Percentiles rank a stretch among this genome's conserved stretches.
phyloP scores from a whole-genome alignment of 2,329 filamentous ascomycete species.

The Aureobasidium leucospermi region DNA sequence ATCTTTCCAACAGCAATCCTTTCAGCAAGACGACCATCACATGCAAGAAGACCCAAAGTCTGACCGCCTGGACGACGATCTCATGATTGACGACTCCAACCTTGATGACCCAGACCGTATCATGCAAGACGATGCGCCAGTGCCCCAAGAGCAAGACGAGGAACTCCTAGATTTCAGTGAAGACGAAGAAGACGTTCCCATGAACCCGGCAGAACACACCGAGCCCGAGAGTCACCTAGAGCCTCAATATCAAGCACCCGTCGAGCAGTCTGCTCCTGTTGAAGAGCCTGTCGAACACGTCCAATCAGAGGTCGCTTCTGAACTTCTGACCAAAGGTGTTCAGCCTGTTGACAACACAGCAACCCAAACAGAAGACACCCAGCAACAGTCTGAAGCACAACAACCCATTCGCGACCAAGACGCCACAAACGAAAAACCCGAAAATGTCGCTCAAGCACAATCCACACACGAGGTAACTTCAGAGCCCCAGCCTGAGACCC shows the following conservation, averaged over 20 bases:
- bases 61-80: slow-evolving; percentile 25
- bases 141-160: slow-evolving; percentile 22
- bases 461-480: not conserved
- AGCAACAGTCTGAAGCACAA: not conserved
- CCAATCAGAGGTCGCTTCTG: not conserved
- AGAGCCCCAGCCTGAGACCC: not conserved
- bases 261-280: not conserved
- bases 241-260: not conserved
- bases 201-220: slow-evolving; percentile 10
- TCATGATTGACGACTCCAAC: slow-evolving; percentile 24
- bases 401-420: not conserved
- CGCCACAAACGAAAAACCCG: not conserved
- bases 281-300: slow-evolving; percentile 5
- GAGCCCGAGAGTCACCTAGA: not conserved
- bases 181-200: slow-evolving; percentile 20
- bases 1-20: slow-evolving; percentile 15
- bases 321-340: slow-evolving; percentile 8
- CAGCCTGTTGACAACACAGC: not conserved
- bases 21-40: slow-evolving; percentile 43
- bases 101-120: slow-evolving; percentile 16
- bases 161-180: slow-evolving; percentile 33
- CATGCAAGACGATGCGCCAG: slow-evolving; percentile 15
- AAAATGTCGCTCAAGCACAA: not conserved
- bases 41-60: slow-evolving; percentile 47
- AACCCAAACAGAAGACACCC: not conserved